Percentiles rank a stretch among this genome's conserved stretches.
These are phyloP conservation scores for Pseudogymnoascus pannorum DNA, from an alignment of 2,329 filamentous ascomycete species.

Conservation along the genomic window DNA sequence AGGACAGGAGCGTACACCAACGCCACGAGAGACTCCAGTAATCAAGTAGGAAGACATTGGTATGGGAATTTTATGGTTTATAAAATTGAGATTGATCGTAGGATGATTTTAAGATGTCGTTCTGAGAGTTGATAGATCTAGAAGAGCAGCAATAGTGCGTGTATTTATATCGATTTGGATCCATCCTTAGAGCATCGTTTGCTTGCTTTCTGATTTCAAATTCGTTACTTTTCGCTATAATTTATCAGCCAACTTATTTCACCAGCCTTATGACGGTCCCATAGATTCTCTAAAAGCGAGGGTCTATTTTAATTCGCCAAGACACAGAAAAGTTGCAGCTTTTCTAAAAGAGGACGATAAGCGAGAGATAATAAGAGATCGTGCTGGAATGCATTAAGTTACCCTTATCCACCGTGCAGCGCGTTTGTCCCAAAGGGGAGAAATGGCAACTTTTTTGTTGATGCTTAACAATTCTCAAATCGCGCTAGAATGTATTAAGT, in stretches of 20 bases:
- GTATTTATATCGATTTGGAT: conserved; percentile 15
- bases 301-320: conserved; percentile 16
- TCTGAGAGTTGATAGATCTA: conserved; percentile 13
- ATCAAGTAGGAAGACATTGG: conserved; percentile 24
- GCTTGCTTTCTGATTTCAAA: conserved; percentile 16
- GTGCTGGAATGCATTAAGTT: conserved; percentile 8
- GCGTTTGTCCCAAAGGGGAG: conserved; percentile 14
- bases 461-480: conserved; percentile 13
- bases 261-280: conserved; percentile 1
- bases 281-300: conserved; percentile 8
- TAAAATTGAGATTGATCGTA: conserved; percentile 11
- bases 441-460: conserved; percentile 15
- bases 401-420: conserved; percentile 8
- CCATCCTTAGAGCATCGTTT: conserved; percentile 14
- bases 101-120: conserved; percentile 15
- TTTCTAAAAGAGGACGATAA: conserved; percentile 14
- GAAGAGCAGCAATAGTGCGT: conserved; percentile 11
- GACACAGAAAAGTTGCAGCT: conserved; percentile 17
- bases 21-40: conserved; percentile 22
- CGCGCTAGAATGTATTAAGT: not conserved
- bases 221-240: conserved; percentile 10
- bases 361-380: conserved; percentile 10
- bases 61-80: conserved; percentile 12
- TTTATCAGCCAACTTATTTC: not conserved
- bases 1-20: conserved; percentile 20